Conservation (phyloP, 2,329 filamentous ascomycete genomes). For the Trichoderma asperellum region DNA sequence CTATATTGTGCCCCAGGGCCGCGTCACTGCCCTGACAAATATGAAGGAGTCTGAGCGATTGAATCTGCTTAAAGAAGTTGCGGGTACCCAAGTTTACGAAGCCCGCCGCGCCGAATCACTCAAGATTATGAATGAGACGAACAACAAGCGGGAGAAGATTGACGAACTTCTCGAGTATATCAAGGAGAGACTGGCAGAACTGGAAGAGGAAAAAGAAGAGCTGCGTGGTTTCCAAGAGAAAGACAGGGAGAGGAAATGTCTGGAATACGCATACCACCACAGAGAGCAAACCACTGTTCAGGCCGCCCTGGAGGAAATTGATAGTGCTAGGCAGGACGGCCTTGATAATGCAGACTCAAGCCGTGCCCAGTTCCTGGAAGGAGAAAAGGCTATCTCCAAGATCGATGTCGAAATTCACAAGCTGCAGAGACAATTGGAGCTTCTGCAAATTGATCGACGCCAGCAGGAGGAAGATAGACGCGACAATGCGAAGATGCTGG, state of each 20-base stretch:
- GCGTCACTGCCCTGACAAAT: constrained; percentile 93
- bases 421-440: constrained; percentile 79
- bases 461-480: constrained; percentile 90
- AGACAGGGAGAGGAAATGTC: constrained; percentile 85
- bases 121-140: constrained; percentile 96
- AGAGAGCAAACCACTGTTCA: constrained; percentile 82
- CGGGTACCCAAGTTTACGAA: constrained; percentile 96
- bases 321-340: constrained; percentile 78
- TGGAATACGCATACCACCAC: constrained; percentile 94
- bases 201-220: constrained; percentile 98
- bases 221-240: constrained; percentile 92
- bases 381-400: constrained; percentile 76
- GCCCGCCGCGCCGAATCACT: constrained; percentile 85
- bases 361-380: constrained; percentile 73
- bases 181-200: constrained; percentile 81
- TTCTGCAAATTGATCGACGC: constrained; percentile 80
- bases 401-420: constrained; percentile 80
- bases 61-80: constrained; percentile 94
- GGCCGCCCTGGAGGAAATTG: constrained; percentile 78
- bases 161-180: constrained; percentile 92
- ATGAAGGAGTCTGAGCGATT: constrained; percentile 96
- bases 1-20: constrained; percentile 97
- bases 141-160: constrained; percentile 92
- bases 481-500: constrained; percentile 76
- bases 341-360: constrained; percentile 84